phyloP scores from a whole-genome alignment of 2,329 filamentous ascomycete genomes.

The Fonsecaea erecta region DNA sequence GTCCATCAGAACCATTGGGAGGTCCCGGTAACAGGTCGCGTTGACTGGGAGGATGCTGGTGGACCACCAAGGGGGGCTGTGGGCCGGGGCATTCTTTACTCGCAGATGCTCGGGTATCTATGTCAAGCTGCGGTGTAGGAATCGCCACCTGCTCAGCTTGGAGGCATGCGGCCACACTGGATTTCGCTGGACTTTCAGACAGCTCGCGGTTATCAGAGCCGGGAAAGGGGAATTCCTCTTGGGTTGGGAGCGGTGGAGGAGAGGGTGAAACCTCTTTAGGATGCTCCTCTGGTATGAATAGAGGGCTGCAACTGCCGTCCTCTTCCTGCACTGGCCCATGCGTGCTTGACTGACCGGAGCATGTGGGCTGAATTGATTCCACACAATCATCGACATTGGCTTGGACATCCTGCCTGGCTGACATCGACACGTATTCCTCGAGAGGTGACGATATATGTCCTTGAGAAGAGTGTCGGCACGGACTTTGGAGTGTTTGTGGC shows the following conservation, averaged over 20 bases:
- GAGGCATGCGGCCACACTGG: background rate
- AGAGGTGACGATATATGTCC: background rate
- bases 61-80: background rate
- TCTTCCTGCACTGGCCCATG: background rate
- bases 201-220: background rate
- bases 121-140: background rate
- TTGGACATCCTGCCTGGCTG: background rate
- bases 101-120: background rate
- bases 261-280: conserved; percentile 6
- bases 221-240: conserved; percentile 23
- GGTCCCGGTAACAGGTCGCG: background rate
- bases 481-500: background rate
- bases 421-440: background rate
- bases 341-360: background rate
- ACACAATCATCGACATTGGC: background rate
- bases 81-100: background rate
- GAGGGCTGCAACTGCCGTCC: conserved; percentile 17
- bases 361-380: background rate
- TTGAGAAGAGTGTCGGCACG: background rate
- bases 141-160: background rate
- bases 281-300: conserved; percentile 29
- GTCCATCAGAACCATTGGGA: background rate
- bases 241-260: conserved; percentile 12
- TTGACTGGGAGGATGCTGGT: background rate
- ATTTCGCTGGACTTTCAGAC: background rate